Conservation (phyloP, 164 flowering plant genomes). For the Chimonanthus praecox region DNA sequence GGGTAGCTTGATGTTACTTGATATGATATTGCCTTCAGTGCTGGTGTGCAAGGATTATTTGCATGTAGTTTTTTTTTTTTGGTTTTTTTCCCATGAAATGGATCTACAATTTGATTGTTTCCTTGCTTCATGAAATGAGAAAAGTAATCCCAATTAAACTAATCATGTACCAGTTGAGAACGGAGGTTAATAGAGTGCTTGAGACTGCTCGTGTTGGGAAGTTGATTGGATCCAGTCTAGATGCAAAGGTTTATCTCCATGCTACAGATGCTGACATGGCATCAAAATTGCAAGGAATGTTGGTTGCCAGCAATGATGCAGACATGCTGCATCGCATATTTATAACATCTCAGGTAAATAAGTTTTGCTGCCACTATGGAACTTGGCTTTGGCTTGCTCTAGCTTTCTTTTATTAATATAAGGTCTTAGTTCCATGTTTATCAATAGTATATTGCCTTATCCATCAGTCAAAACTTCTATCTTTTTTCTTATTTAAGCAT, state of each 20-base stretch:
- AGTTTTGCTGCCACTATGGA: too few species aligned
- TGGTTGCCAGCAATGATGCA: conserved; percentile 56
- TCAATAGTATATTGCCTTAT: too few species aligned
- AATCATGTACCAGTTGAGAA: conserved; percentile 60
- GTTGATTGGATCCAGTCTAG: conserved; percentile 89
- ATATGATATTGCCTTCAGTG: not conserved
- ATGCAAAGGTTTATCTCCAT: conserved; percentile 80
- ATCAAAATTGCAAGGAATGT: conserved; percentile 48
- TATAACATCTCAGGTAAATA: conserved; percentile 83
- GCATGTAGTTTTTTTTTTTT: too few species aligned
- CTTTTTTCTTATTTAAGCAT: too few species aligned
- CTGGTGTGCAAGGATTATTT: not conserved
- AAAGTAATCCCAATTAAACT: too few species aligned
- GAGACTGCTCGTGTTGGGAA: conserved; percentile 77
- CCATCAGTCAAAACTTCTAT: too few species aligned
- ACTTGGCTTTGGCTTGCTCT: too few species aligned
- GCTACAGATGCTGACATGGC: conserved; percentile 42
- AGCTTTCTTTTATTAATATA: too few species aligned
- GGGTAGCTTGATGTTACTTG: too few species aligned
- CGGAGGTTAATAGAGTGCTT: conserved; percentile 84
- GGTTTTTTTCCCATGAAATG: not conserved
- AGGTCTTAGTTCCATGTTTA: too few species aligned
- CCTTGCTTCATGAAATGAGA: not conserved
- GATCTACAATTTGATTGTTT: too few species aligned
- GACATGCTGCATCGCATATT: conserved; percentile 80